These are phyloP conservation scores for Ophiostoma tasmaniense DNA, from an alignment of 2,329 filamentous ascomycete species.

Conservation along the genomic window DNA sequence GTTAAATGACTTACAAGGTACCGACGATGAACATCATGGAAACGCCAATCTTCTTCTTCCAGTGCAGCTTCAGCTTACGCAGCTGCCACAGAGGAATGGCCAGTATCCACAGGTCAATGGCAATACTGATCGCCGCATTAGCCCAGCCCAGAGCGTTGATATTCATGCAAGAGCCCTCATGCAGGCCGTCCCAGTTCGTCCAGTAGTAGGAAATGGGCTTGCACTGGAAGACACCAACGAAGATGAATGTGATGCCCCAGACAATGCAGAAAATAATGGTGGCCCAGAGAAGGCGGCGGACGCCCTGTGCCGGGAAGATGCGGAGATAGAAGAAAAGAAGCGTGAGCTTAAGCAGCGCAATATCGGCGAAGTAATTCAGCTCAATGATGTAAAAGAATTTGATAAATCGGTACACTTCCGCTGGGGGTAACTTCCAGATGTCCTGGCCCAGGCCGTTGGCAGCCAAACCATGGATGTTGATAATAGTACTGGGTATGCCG, in stretches of 20 bases:
- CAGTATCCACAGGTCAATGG: conserved; percentile 44
- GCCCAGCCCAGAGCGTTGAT: conserved; percentile 42
- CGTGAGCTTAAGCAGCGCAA: conserved; percentile 41
- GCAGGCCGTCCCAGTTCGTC: conserved; percentile 42
- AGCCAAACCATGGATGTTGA: conserved; percentile 27
- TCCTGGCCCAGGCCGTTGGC: conserved; percentile 41
- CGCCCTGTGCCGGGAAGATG: conserved; percentile 38
- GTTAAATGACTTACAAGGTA: conserved; percentile 22
- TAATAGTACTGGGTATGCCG: conserved; percentile 26
- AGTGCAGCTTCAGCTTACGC: conserved; percentile 32
- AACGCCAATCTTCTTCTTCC: conserved; percentile 41
- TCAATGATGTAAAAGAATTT: conserved; percentile 35
- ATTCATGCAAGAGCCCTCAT: conserved; percentile 40
- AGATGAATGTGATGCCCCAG: conserved; percentile 35
- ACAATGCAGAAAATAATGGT: conserved; percentile 33
- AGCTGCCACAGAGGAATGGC: conserved; percentile 41
- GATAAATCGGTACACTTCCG: conserved; percentile 36
- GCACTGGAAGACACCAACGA: conserved; percentile 43
- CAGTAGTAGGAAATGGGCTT: conserved; percentile 44
- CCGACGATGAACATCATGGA: conserved; percentile 41
- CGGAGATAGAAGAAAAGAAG: conserved; percentile 48
- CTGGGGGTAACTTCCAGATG: conserved; percentile 39
- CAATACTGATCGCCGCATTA: conserved; percentile 45
- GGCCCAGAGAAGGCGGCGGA: conserved; percentile 35
- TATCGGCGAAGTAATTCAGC: conserved; percentile 37